A percentile compares a stretch with the other conserved stretches of the same genome.
Evolutionary conservation across 495 filamentous ascomycete species (phyloP).

Genomic region (Aspergillus sclerotioniger): DNA sequence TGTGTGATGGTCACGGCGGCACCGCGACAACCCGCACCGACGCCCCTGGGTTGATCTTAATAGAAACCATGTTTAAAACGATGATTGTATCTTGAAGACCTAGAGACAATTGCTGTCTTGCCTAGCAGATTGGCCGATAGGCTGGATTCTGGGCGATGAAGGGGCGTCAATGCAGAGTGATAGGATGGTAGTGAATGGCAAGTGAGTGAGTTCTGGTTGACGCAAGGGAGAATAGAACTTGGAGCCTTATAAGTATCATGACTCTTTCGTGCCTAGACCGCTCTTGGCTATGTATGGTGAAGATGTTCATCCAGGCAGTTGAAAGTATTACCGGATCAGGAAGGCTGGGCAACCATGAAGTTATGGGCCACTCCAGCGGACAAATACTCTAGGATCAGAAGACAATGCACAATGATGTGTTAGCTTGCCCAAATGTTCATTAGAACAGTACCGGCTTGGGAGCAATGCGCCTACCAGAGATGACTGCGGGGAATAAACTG

Average conservation of each 20-base stretch:
- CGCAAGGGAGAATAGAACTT: background rate
- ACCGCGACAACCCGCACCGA: too few relatives aligned
- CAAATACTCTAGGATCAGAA: too few relatives aligned
- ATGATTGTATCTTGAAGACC: background rate
- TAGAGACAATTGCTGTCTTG: background rate
- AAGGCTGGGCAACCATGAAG: background rate
- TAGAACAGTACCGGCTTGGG: background rate
- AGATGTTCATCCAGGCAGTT: background rate
- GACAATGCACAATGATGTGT: background rate
- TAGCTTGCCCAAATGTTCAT: background rate
- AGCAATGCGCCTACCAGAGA: constrained; percentile 29
- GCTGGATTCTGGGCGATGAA: background rate
- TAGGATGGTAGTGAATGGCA: too few relatives aligned
- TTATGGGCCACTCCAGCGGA: too few relatives aligned
- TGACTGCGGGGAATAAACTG: constrained; percentile 43
- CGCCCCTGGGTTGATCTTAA: too few relatives aligned
- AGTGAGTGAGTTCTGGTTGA: too few relatives aligned
- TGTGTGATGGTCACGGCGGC: too few relatives aligned
- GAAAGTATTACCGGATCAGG: background rate
- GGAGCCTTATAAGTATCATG: background rate
- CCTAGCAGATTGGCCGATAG: background rate
- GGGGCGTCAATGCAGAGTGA: background rate
- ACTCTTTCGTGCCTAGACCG: too few relatives aligned
- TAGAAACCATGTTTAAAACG: too few relatives aligned
- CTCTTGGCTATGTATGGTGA: background rate